phyloP scores from a whole-genome alignment of 495 filamentous ascomycete species.

The Penicillium waksmanii region DNA sequence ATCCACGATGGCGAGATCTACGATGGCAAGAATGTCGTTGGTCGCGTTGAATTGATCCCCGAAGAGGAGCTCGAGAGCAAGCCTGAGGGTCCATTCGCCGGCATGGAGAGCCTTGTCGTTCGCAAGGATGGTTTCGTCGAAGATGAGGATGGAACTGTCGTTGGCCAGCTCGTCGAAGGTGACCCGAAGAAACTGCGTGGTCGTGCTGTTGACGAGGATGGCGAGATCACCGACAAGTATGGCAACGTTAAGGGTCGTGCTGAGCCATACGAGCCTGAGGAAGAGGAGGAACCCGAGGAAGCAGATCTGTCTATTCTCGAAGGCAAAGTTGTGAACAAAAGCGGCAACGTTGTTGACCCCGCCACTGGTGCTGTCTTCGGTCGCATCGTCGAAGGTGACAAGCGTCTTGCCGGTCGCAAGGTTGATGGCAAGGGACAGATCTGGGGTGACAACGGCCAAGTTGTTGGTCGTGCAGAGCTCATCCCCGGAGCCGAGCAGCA shows the following conservation, averaged over 20 bases:
- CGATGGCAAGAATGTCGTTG: constrained; percentile 72
- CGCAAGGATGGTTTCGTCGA: constrained; percentile 71
- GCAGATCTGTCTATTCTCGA: constrained; percentile 71
- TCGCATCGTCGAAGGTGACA: constrained; percentile 74
- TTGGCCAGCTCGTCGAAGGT: constrained; percentile 77
- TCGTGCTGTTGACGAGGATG: constrained; percentile 79
- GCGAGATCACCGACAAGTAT: constrained; percentile 78
- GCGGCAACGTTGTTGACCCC: constrained; percentile 77
- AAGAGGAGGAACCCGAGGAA: constrained; percentile 49
- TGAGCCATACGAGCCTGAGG: constrained; percentile 67
- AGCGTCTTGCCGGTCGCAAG: constrained; percentile 75
- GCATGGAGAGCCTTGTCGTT: constrained; percentile 70
- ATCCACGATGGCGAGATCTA: constrained; percentile 76
- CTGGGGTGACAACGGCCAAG: constrained; percentile 77
- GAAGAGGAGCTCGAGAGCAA: constrained; percentile 71
- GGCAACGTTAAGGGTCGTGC: constrained; percentile 80
- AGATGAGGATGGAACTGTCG: constrained; percentile 66
- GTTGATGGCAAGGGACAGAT: constrained; percentile 81
- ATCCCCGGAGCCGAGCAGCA: constrained; percentile 71
- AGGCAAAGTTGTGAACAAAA: constrained; percentile 85
- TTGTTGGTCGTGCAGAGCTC: constrained; percentile 79
- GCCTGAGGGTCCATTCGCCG: constrained; percentile 73
- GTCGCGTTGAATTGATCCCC: constrained; percentile 73
- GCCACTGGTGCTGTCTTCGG: constrained; percentile 72
- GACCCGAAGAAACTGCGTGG: constrained; percentile 74